A percentile compares a stretch with the other conserved stretches of the same genome.
phyloP scores from a whole-genome alignment of 2,329 filamentous ascomycete genomes.

The Colletotrichum sp. region DNA sequence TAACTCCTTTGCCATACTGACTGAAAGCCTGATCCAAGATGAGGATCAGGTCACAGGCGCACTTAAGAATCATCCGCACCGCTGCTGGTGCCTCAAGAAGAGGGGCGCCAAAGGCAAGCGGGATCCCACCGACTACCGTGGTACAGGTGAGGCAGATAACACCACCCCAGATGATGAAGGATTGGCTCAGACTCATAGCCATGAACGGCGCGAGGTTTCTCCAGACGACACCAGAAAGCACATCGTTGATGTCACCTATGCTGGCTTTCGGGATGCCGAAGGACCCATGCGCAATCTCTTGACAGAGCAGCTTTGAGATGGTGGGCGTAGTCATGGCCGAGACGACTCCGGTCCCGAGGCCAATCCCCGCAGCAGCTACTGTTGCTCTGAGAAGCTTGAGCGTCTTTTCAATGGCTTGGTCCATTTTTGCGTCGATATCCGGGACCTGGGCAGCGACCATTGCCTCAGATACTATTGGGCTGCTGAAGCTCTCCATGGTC shows the following conservation, averaged over 20 bases:
- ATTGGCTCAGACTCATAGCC: constrained; percentile 14
- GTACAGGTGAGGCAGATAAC: constrained; percentile 18
- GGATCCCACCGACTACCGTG: constrained; percentile 26
- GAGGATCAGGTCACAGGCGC: constrained; percentile 15
- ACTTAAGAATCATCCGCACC: constrained; percentile 12
- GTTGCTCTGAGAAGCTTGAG: constrained; percentile 14
- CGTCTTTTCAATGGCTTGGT: constrained; percentile 11
- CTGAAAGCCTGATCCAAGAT: neutral
- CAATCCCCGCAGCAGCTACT: neutral
- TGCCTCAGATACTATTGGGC: neutral
- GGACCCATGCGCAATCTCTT: constrained; percentile 25
- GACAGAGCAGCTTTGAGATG: constrained; percentile 26
- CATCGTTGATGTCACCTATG: constrained; percentile 22
- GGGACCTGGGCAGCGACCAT: constrained; percentile 11
- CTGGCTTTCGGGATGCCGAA: constrained; percentile 26
- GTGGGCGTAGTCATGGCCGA: constrained; percentile 25
- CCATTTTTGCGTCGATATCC: constrained; percentile 10
- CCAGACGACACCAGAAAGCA: constrained; percentile 25
- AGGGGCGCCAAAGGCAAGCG: neutral
- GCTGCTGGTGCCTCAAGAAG: constrained; percentile 7
- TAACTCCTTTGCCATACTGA: neutral
- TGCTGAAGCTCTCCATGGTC: neutral
- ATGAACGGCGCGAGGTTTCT: constrained; percentile 26
- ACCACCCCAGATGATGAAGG: constrained; percentile 18
- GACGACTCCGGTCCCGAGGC: constrained; percentile 6